Evolutionary conservation across 2,329 filamentous ascomycete species (phyloP).

Genomic region (Fusarium robinianum): DNA sequence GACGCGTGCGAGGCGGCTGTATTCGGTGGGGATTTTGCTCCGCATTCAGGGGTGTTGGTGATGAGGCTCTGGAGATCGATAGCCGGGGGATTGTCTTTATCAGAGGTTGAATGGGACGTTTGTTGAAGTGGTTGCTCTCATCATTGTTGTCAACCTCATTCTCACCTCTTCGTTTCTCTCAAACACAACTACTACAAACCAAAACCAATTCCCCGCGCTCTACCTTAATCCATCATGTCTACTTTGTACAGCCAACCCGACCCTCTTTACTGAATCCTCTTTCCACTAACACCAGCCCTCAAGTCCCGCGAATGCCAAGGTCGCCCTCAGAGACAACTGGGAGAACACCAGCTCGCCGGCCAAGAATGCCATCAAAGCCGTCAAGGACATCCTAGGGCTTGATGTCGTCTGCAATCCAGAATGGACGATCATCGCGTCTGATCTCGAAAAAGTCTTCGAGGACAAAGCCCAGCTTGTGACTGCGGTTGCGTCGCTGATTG

Average conservation of each 20-base stretch:
- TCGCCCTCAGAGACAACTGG: slow-evolving; percentile 52
- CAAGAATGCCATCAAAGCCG: slow-evolving; percentile 39
- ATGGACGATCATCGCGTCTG: slow-evolving; percentile 48
- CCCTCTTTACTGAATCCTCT: not conserved
- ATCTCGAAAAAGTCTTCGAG: slow-evolving; percentile 44
- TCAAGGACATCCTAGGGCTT: slow-evolving; percentile 47
- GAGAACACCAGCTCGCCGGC: slow-evolving; percentile 40
- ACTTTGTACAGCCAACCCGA: not conserved
- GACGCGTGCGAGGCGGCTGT: no score
- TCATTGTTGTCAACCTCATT: no score
- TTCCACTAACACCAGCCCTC: not conserved
- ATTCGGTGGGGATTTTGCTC: no score
- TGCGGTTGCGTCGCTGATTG: slow-evolving; percentile 42
- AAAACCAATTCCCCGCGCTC: slow-evolving; percentile 23
- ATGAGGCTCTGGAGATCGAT: no score
- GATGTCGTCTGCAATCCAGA: slow-evolving; percentile 47
- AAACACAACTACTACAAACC: no score
- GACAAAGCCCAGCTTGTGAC: slow-evolving; percentile 47
- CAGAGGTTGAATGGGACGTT: no score
- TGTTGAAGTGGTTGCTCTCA: no score
- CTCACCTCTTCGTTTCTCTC: no score
- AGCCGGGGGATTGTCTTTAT: no score
- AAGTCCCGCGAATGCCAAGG: slow-evolving; percentile 50
- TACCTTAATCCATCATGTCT: not conserved
- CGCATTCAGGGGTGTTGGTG: no score